Evolutionary conservation across 306 rosid genomes (phyloP).

Genomic region (Argentina anserina): DNA sequence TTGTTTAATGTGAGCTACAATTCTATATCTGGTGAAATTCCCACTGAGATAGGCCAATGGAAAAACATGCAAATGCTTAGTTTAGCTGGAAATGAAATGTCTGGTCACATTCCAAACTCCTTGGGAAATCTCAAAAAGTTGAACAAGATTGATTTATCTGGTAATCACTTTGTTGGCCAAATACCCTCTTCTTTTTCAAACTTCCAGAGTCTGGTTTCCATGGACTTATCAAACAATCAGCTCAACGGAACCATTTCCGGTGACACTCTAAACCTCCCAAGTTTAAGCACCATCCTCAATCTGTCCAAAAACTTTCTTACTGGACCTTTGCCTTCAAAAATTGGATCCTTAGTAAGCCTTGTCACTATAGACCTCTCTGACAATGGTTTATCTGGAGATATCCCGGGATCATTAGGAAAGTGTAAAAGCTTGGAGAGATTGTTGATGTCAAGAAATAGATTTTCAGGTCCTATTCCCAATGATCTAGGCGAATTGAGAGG

Average conservation of each 20-base stretch:
- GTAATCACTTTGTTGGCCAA: conserved; percentile 40
- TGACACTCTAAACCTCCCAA: conserved; percentile 47
- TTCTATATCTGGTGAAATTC: conserved; percentile 55
- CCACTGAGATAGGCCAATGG: conserved; percentile 49
- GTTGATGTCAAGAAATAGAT: conserved; percentile 40
- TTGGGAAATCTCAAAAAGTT: conserved; percentile 53
- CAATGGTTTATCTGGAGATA: conserved; percentile 47
- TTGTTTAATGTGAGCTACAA: conserved; percentile 59
- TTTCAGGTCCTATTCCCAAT: conserved; percentile 64
- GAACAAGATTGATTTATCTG: conserved; percentile 51
- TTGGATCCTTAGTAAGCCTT: conserved; percentile 32
- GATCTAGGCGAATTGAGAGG: conserved; percentile 47
- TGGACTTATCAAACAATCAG: conserved; percentile 63
- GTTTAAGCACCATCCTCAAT: conserved; percentile 51
- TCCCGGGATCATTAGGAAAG: conserved; percentile 45
- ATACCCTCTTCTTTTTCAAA: conserved; percentile 49
- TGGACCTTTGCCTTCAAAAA: conserved; percentile 59
- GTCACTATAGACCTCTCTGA: conserved; percentile 47
- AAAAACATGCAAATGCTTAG: conserved; percentile 41
- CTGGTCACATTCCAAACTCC: conserved; percentile 53
- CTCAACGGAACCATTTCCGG: conserved; percentile 58
- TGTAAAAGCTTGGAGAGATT: conserved; percentile 59
- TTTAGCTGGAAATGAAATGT: conserved; percentile 45
- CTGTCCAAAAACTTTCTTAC: conserved; percentile 51
- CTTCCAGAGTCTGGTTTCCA: conserved; percentile 39